phyloP scores from a whole-genome alignment of 306 rosid species.

The Prunus dulcis region DNA sequence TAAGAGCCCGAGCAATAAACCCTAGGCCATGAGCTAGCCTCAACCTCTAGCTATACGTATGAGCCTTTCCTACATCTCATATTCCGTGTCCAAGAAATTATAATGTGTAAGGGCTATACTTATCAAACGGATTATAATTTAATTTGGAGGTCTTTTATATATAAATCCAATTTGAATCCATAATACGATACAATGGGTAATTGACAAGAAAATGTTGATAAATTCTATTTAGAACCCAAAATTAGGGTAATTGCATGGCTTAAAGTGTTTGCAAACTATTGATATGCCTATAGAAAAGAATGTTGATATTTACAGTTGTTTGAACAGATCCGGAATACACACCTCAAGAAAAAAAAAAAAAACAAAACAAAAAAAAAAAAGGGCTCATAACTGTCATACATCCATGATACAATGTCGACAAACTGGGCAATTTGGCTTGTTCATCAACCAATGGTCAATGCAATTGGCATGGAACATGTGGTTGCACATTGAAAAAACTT shows the following conservation, averaged over 20 bases:
- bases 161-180: not conserved
- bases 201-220: not conserved
- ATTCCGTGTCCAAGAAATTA: not conserved
- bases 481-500: constrained; percentile 46
- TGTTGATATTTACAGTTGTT: not conserved
- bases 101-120: too few relatives aligned
- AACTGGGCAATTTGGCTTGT: constrained; percentile 40
- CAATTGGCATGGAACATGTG: constrained; percentile 64
- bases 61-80: not conserved
- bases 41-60: not conserved
- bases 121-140: not conserved
- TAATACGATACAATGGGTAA: not conserved
- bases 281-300: not conserved
- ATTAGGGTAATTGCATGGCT: not conserved
- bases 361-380: not conserved
- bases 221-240: not conserved
- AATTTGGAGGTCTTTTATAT: not conserved
- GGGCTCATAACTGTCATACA: not conserved
- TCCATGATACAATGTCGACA: constrained; percentile 28
- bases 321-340: not conserved
- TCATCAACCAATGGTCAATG: constrained; percentile 51
- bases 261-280: not conserved
- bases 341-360: not conserved
- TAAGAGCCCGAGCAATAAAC: not conserved
- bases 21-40: not conserved